Base-by-base conservation (phyloP, 2,329 filamentous ascomycete genomes). In the Dryadomyces sulphureus region DNA sequence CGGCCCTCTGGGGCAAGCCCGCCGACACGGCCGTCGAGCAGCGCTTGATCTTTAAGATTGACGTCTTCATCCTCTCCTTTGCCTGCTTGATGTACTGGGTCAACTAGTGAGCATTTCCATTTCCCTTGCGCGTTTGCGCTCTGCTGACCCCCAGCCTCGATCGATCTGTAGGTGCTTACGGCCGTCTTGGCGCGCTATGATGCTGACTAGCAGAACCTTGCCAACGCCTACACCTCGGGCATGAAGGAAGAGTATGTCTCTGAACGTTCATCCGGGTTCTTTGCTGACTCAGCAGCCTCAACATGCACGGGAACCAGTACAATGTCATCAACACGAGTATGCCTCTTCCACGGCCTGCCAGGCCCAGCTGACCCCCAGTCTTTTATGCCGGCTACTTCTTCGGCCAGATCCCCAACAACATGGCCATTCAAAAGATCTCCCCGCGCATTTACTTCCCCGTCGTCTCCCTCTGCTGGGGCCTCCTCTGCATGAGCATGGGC, bases 271-370 rank as follows among this genome's bases (percentile, higher is more conserved):
- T n/a, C 7, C 30, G 7, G 24, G n/a, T 30, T 17, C 19, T 9
- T 14, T 30, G 17, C 40, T 41, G 24, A 41, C 24, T 32, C n/a
- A n/a, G 16, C 24, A 41, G 40, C 27, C 27, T 43, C 9, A 35
- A 43, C 4, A 35, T 43, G 27, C 14, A 43, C 9, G 44, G 47
- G 9, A 49, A 46, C 14, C 25, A 49, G 19, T 36, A 46, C 11
- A 49, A 49, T 38, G 27, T 49, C 34, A 49, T 49, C 34, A 49
- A 49, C 21, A 46, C 47, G 12, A 48, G 47, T 48, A 48, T 35
- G 45, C 36, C 16, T 11, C 25, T 27, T 36, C 5, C 34, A 3
- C 4, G 34, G 16, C 11, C 5, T n/a, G 16, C 11, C 17, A 7
- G 7, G 7, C 7, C n/a, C 9, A 36, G 16, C 34, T 36, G 16